Conservation (phyloP, 2,329 filamentous ascomycete species). For the Hymenoscyphus infarciens region DNA sequence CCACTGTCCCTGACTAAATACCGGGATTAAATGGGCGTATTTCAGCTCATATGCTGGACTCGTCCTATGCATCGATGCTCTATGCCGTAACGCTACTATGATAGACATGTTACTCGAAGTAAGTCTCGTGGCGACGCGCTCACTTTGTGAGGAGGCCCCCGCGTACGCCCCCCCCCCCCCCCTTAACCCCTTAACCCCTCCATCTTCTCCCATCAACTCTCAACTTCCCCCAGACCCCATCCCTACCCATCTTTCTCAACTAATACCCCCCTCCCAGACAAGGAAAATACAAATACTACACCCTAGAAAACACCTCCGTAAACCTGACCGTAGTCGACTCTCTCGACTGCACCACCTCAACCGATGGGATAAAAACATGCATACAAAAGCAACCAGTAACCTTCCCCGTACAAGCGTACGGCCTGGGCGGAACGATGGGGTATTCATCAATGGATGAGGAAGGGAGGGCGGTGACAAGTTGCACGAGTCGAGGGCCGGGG, state of each 20-base stretch:
- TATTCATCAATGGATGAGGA: constrained; percentile 2
- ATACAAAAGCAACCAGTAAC: neutral
- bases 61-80: too few species aligned
- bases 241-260: neutral
- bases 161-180: too few species aligned
- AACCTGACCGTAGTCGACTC: neutral
- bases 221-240: neutral
- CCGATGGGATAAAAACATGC: neutral
- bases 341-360: neutral
- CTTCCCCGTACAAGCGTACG: neutral
- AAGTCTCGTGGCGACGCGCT: too few species aligned
- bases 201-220: neutral
- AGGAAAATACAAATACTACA: constrained; percentile 3
- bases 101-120: too few species aligned
- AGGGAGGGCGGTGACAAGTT: neutral
- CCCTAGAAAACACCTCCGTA: neutral
- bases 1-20: too few species aligned
- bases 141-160: too few species aligned
- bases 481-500: neutral
- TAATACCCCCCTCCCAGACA: neutral
- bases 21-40: too few species aligned
- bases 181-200: neutral
- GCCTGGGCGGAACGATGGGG: neutral
- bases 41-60: too few species aligned
- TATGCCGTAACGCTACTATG: too few species aligned